A percentile compares a stretch with the other conserved stretches of the same genome.
phyloP scores from a whole-genome alignment of 768 basidiomycete genomes.

The Thelephora aurantiotincta region DNA sequence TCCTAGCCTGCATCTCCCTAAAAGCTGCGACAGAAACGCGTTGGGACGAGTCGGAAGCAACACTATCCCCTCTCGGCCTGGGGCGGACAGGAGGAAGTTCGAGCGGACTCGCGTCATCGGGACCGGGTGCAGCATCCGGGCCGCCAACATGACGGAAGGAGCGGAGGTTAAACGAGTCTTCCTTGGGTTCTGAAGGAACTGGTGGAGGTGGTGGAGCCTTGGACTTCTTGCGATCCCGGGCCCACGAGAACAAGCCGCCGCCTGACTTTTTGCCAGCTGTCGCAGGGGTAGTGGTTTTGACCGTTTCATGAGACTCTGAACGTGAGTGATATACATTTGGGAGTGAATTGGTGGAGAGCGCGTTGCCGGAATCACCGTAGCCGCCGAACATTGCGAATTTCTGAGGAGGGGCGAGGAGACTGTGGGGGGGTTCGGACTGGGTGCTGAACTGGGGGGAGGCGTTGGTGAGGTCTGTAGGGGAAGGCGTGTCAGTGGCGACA shows the following conservation, averaged over 20 bases:
- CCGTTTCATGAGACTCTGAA: slow-evolving; percentile 7
- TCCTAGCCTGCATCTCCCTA: slow-evolving; percentile 59
- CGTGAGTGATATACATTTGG: slow-evolving; percentile 24
- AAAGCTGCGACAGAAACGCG: slow-evolving; percentile 75
- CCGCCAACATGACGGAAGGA: slow-evolving; percentile 57
- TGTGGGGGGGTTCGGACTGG: slow-evolving; percentile 29
- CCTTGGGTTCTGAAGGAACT: slow-evolving; percentile 8
- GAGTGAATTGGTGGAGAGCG: slow-evolving; percentile 51
- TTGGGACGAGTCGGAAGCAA: slow-evolving; percentile 50
- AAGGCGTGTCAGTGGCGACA: slow-evolving; percentile 19
- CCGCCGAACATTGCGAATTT: slow-evolving; percentile 52
- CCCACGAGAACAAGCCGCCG: slow-evolving; percentile 28
- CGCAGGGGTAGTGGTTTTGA: slow-evolving; percentile 8
- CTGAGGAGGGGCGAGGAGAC: slow-evolving; percentile 42
- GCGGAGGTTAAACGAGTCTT: slow-evolving; percentile 53
- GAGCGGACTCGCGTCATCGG: slow-evolving; percentile 4
- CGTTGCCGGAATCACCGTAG: slow-evolving; percentile 35
- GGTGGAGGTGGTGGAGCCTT: slow-evolving; percentile 20
- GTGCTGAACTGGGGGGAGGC: slow-evolving; percentile 19
- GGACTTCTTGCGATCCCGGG: slow-evolving; percentile 26
- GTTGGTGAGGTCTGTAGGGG: slow-evolving; percentile 9
- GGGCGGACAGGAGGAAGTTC: slow-evolving; percentile 24
- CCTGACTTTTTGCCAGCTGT: slow-evolving; percentile 21
- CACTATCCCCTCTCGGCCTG: slow-evolving; percentile 43
- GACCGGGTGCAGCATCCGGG: slow-evolving; percentile 11